Evolutionary conservation across 805 yeast species (phyloP).

Genomic region (Yarrowia sp.): DNA sequence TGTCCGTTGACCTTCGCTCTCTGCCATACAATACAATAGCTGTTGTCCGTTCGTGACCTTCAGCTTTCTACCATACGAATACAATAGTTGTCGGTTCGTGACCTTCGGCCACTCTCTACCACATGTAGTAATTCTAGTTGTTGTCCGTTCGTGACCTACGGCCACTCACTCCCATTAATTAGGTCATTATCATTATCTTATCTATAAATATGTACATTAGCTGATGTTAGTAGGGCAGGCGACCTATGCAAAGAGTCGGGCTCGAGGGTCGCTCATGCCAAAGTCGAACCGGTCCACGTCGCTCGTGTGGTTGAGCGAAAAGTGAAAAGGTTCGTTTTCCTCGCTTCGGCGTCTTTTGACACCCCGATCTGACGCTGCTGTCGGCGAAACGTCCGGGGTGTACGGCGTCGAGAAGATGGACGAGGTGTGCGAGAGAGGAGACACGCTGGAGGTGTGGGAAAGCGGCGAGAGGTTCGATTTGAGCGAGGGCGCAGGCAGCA

Average conservation of each 20-base stretch:
- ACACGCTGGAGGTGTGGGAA: background rate
- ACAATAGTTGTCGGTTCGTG: too few species aligned
- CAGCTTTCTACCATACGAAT: too few species aligned
- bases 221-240: slow-evolving; percentile 14
- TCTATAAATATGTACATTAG: slow-evolving; percentile 24
- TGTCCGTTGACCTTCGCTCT: too few species aligned
- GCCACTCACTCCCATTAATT: background rate
- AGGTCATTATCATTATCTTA: slow-evolving; percentile 20
- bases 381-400: slow-evolving; percentile 11
- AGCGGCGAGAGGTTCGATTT: slow-evolving; percentile 16
- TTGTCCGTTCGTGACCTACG: background rate
- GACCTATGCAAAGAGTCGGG: background rate
- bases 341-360: slow-evolving; percentile 17
- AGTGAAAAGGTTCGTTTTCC: slow-evolving; percentile 3
- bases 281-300: slow-evolving; percentile 16
- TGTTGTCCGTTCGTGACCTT: too few species aligned
- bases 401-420: slow-evolving; percentile 23
- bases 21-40: too few species aligned
- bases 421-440: background rate
- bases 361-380: background rate
- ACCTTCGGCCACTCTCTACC: too few species aligned
- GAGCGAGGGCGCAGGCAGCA: slow-evolving; percentile 17
- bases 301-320: slow-evolving; percentile 8
- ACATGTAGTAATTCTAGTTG: too few species aligned
- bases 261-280: slow-evolving; percentile 18